Base-by-base conservation (phyloP, 352 stramenopile species). In the Pythium periplocum region DNA sequence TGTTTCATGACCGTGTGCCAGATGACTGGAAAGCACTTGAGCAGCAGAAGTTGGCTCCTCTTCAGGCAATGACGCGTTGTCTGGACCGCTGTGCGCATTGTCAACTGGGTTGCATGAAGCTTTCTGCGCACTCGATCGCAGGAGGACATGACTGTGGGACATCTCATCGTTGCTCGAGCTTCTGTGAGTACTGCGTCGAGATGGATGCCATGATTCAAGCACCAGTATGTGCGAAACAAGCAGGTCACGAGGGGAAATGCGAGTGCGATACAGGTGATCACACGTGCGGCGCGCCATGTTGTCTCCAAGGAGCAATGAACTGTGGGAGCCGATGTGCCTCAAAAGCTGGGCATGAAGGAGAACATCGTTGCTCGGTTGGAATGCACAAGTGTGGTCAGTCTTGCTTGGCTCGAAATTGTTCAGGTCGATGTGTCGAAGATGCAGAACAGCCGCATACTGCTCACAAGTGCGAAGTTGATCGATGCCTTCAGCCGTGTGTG, bases 171-270 rank as follows among this genome's bases (percentile, higher is more conserved):
- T 90, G 83, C 40, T 36, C 53, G 17, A 62, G 61, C 32, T 43
- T 59, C 1, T 93, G 82, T 41, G 55, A 62, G 36, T 89, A 85
- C 51, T 93, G 83, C 33, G 51, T 71, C 2, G 57, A 45, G 10
- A 59, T 40, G 12, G 66, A 61, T 4, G 40, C 57, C 1, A 57
- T 31, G 0, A 63, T 52, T 0, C 75, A 73, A 31, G 70, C 64
- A 6, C 71, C 75, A 7, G 41, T 45, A 1, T 93, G 83, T 33
- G 41, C 51, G 1, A 83, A 82, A 53, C 68, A 72, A 57, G 67
- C 78, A 46, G 78, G 83, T 1, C 83, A 93, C 45, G 70, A 79
- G 51, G 83, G 80, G 3, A 65, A 59, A 37, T 93, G 83, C 47
- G 82, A 90, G 17, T 90, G 83, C 44, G 48, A 41, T 1, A 45